A percentile compares a stretch with the other conserved stretches of the same genome.
Conservation (phyloP, 1,284 basidiomycete species). For the Exobasidium rhododendri region DNA sequence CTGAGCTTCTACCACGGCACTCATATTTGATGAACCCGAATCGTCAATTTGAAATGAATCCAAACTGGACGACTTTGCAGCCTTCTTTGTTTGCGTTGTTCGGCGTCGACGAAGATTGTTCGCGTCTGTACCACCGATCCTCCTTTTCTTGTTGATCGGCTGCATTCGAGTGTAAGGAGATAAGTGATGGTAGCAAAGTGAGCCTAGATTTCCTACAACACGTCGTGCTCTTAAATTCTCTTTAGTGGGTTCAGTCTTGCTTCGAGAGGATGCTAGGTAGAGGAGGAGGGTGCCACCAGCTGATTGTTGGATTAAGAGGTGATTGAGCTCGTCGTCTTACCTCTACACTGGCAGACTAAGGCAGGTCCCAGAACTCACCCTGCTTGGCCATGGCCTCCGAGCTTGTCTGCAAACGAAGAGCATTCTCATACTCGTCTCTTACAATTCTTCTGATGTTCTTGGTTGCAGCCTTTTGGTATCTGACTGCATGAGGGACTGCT, state of each 20-base stretch:
- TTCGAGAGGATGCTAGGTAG: conserved; percentile 2
- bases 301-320: no score
- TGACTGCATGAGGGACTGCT: not conserved
- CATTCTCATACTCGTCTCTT: not conserved
- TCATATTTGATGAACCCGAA: not conserved
- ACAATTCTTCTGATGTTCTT: conserved; percentile 1
- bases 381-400: not conserved
- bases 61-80: not conserved
- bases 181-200: conserved; percentile 5
- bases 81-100: not conserved
- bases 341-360: no score
- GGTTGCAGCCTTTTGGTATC: not conserved
- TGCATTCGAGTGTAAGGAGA: conserved; percentile 1
- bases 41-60: not conserved
- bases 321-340: no score
- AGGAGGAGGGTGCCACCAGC: not conserved
- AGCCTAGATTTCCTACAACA: not conserved
- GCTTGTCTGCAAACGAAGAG: not conserved
- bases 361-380: no score
- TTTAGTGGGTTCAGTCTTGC: conserved; percentile 1
- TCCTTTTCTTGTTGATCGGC: not conserved
- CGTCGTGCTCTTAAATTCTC: not conserved
- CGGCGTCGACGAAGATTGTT: not conserved
- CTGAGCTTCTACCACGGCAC: not conserved
- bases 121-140: conserved; percentile 1